phyloP scores from a whole-genome alignment of 768 basidiomycete genomes.

The Coprinopsis cinerea region DNA sequence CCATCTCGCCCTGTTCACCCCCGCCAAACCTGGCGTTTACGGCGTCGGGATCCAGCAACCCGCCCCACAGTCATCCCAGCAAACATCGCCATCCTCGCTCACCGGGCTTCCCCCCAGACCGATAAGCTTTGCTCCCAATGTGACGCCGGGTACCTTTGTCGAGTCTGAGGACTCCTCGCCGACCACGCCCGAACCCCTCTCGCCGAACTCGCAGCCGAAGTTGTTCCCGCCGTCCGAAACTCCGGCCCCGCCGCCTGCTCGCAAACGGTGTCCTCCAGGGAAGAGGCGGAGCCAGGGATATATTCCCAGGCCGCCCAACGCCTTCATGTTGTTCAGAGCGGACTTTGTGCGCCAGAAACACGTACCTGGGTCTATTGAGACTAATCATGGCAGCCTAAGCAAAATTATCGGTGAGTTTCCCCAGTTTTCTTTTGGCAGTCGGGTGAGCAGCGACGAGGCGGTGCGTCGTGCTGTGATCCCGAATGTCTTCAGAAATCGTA shows the following conservation, averaged over 20 bases:
- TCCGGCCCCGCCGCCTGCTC: conserved; percentile 13
- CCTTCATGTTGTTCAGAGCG: conserved; percentile 83
- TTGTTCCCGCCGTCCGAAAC: conserved; percentile 19
- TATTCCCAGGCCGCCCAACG: conserved; percentile 79
- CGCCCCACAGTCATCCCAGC: neutral
- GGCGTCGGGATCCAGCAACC: conserved; percentile 14
- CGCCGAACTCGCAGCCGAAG: conserved; percentile 10
- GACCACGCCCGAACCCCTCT: conserved; percentile 8
- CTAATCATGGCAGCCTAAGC: conserved; percentile 66
- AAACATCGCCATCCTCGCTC: neutral
- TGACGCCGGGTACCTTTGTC: conserved; percentile 22
- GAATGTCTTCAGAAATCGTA: neutral
- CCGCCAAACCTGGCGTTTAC: conserved; percentile 24
- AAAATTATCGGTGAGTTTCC: conserved; percentile 55
- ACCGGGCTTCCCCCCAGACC: conserved; percentile 14
- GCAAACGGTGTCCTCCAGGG: conserved; percentile 40
- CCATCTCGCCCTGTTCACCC: conserved; percentile 14
- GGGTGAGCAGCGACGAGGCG: neutral
- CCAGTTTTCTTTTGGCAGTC: too few species aligned
- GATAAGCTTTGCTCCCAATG: conserved; percentile 25
- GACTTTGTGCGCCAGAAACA: conserved; percentile 77
- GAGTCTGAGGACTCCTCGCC: conserved; percentile 15
- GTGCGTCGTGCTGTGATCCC: neutral
- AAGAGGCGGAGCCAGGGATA: conserved; percentile 58
- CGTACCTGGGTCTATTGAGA: conserved; percentile 73